phyloP scores from a whole-genome alignment of 306 rosid species.

The Vigna reflexopilosa region DNA sequence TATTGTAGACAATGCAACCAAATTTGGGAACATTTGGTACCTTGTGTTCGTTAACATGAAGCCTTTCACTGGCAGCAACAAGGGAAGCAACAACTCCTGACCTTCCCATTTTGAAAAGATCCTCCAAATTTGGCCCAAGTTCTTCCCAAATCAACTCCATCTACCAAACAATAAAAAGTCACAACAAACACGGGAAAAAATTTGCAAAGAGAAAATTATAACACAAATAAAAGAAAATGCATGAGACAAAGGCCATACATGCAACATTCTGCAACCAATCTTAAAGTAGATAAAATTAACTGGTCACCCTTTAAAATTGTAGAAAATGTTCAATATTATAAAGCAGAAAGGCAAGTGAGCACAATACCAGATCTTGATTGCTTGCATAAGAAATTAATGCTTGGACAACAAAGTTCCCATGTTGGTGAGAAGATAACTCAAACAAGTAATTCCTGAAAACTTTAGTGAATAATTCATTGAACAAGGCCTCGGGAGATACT shows the following conservation, averaged over 20 bases:
- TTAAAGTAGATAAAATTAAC: constrained; percentile 24
- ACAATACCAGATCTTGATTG: constrained; percentile 66
- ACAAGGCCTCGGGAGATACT: constrained; percentile 85
- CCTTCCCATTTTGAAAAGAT: constrained; percentile 82
- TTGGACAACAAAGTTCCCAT: constrained; percentile 92
- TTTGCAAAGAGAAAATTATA: constrained; percentile 19
- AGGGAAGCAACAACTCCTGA: constrained; percentile 91
- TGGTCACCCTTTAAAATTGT: constrained; percentile 12
- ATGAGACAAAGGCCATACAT: constrained; percentile 9
- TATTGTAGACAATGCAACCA: constrained; percentile 41
- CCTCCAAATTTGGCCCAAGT: constrained; percentile 73
- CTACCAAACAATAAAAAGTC: constrained; percentile 52
- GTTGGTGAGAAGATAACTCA: constrained; percentile 80
- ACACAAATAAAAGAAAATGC: constrained; percentile 34
- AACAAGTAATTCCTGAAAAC: constrained; percentile 76
- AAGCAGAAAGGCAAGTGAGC: constrained; percentile 28
- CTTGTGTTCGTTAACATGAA: constrained; percentile 74
- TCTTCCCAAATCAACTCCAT: constrained; percentile 88
- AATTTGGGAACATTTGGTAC: constrained; percentile 39
- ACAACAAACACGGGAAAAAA: constrained; percentile 20
- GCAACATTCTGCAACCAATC: constrained; percentile 30
- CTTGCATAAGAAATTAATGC: constrained; percentile 78
- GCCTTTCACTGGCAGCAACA: constrained; percentile 83
- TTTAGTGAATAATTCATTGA: constrained; percentile 67
- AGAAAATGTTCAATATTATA: constrained; percentile 28